Percentiles rank a stretch among this genome's conserved stretches.
phyloP scores from a whole-genome alignment of 2,329 filamentous ascomycete species.

The Cadophora malorum region DNA sequence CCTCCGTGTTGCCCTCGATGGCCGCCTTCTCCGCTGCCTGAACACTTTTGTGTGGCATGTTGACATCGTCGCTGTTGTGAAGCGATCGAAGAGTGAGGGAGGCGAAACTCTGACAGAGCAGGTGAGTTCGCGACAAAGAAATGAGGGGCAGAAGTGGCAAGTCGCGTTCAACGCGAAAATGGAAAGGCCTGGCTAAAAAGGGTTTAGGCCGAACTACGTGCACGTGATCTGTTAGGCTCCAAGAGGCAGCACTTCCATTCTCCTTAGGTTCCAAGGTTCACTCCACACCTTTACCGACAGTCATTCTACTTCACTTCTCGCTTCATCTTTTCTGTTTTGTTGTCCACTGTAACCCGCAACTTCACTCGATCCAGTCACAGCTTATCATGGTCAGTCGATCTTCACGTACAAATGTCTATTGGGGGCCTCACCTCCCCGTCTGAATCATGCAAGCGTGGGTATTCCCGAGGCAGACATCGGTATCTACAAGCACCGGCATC shows the following conservation, averaged over 20 bases:
- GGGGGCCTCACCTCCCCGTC: not conserved
- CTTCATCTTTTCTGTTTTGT: not conserved
- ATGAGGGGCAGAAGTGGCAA: not conserved
- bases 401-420: too few relatives aligned
- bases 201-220: not conserved
- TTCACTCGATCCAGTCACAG: not conserved
- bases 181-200: not conserved
- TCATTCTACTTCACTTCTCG: not conserved
- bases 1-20: slow-evolving; percentile 23
- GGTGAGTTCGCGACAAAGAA: slow-evolving; percentile 24
- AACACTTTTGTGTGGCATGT: slow-evolving; percentile 16
- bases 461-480: slow-evolving; percentile 15
- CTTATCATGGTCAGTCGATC: too few relatives aligned
- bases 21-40: slow-evolving; percentile 29
- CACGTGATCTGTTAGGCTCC: not conserved
- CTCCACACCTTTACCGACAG: not conserved
- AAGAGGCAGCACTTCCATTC: not conserved
- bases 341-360: not conserved
- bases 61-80: not conserved
- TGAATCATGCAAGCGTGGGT: not conserved
- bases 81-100: not conserved
- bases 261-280: too few relatives aligned
- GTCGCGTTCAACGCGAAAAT: not conserved
- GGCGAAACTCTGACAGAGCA: not conserved
- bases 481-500: not conserved